Conservation (phyloP, 768 basidiomycete genomes). For the Suillus weaverae region DNA sequence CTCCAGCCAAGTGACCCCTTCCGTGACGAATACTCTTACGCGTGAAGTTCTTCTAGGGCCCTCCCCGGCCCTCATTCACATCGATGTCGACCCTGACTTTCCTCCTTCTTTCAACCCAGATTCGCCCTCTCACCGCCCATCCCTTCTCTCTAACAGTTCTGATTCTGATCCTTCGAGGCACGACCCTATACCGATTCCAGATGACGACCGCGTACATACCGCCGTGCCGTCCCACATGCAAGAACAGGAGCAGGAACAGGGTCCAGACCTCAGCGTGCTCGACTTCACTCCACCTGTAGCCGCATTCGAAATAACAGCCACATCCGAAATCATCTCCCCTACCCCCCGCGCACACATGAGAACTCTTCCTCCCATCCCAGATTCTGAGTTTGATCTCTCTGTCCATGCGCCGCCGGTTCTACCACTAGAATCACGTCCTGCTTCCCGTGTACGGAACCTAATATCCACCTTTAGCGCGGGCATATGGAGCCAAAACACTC, state of each 20-base stretch:
- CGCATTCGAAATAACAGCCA: neutral
- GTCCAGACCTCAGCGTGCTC: slow-evolving; percentile 1
- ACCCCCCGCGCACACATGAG: slow-evolving; percentile 10
- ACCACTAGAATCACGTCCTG: slow-evolving; percentile 29
- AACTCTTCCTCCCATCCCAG: slow-evolving; percentile 19
- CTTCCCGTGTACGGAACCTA: slow-evolving; percentile 22
- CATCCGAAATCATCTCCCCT: slow-evolving; percentile 4
- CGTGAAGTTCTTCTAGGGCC: slow-evolving; percentile 19
- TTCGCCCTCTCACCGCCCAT: neutral
- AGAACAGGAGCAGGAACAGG: slow-evolving; percentile 4
- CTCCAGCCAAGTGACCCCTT: slow-evolving; percentile 21
- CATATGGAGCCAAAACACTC: neutral
- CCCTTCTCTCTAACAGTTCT: neutral
- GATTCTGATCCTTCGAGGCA: slow-evolving; percentile 18
- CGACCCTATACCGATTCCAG: slow-evolving; percentile 20
- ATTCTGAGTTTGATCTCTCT: slow-evolving; percentile 14
- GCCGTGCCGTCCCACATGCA: neutral
- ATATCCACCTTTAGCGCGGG: neutral
- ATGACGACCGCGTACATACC: slow-evolving; percentile 29
- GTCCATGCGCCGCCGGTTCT: slow-evolving; percentile 19
- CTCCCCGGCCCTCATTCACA: slow-evolving; percentile 31
- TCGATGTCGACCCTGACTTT: neutral
- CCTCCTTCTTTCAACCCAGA: neutral
- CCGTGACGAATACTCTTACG: slow-evolving; percentile 7
- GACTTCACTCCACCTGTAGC: slow-evolving; percentile 16